Conservation (phyloP, 1,284 basidiomycete genomes). For the Xerocomus amazonicus region DNA sequence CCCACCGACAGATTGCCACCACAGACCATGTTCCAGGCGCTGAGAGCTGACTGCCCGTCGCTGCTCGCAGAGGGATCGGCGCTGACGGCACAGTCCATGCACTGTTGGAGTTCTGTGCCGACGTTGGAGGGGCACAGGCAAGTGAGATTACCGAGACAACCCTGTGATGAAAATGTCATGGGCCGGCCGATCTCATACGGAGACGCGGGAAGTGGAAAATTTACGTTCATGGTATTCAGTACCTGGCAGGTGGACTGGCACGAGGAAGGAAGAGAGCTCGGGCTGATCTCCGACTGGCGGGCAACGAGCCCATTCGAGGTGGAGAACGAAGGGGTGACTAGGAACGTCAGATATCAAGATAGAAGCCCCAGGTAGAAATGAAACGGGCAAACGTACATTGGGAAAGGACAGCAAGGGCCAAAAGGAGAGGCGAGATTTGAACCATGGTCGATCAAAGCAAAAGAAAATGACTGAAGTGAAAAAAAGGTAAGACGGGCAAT, state of each 20-base stretch:
- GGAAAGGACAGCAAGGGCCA: conserved; percentile 10
- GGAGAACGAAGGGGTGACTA: neutral
- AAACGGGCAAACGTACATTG: conserved; percentile 9
- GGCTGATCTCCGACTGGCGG: conserved; percentile 14
- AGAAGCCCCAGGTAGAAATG: neutral
- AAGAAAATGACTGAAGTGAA: neutral
- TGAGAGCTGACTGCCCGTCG: conserved; percentile 9
- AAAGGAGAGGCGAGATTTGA: conserved; percentile 18
- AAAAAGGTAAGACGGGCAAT: neutral
- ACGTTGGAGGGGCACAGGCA: conserved; percentile 16
- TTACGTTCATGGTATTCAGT: conserved; percentile 17
- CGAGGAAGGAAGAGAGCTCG: conserved; percentile 12
- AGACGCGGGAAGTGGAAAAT: neutral
- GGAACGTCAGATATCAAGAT: neutral
- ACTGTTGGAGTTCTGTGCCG: conserved; percentile 13
- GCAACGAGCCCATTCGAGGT: conserved; percentile 12
- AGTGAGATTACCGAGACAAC: conserved; percentile 3
- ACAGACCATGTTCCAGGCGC: conserved; percentile 17
- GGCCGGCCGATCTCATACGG: neutral
- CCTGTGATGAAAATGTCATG: conserved; percentile 1
- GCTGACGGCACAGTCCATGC: conserved; percentile 21
- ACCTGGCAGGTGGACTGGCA: conserved; percentile 26
- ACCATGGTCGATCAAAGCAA: conserved; percentile 17
- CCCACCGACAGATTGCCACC: conserved; percentile 20
- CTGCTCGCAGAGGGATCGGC: neutral